phyloP scores from a whole-genome alignment of 2,329 filamentous ascomycete species.

The Sclerotinia subarctica region DNA sequence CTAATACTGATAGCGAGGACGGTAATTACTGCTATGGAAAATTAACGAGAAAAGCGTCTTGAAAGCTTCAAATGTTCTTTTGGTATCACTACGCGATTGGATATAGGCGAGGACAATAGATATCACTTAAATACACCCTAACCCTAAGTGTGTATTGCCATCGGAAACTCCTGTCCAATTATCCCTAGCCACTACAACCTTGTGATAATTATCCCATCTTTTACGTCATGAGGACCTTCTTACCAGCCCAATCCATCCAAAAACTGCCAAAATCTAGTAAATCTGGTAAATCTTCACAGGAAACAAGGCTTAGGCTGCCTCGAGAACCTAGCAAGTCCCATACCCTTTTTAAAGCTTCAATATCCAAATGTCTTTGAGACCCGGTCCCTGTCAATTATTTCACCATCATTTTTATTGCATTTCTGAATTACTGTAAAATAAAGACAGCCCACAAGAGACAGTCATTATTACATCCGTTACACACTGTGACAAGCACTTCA shows the following conservation, averaged over 20 bases:
- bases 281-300: background rate
- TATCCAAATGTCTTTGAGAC: background rate
- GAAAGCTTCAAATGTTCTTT: background rate
- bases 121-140: background rate
- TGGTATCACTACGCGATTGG: background rate
- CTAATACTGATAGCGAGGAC: background rate
- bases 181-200: background rate
- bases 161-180: background rate
- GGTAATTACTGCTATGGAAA: conserved; percentile 1
- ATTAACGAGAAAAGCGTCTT: background rate
- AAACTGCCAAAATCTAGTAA: background rate
- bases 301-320: background rate
- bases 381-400: background rate
- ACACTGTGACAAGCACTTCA: background rate
- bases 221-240: background rate
- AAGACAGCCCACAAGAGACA: background rate
- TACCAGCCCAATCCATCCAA: background rate
- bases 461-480: background rate
- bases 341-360: background rate
- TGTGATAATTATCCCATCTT: background rate
- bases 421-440: conserved; percentile 1
- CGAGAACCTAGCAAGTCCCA: background rate
- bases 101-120: background rate
- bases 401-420: conserved; percentile 13
- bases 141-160: background rate